Evolutionary conservation across 768 basidiomycete species (phyloP).

Genomic region (Hygrophorus pudorinus): DNA sequence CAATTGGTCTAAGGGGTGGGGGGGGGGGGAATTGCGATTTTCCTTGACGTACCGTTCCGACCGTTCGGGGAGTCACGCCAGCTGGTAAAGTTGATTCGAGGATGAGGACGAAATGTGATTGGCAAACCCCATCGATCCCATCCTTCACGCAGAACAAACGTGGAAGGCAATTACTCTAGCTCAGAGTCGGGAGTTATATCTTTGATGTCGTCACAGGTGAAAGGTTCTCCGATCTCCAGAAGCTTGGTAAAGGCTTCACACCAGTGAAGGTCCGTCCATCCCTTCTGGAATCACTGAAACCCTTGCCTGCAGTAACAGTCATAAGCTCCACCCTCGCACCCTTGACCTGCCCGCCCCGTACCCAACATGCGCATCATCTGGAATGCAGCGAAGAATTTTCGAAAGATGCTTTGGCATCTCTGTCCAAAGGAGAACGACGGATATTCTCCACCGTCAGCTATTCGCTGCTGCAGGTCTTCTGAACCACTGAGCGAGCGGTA

Average conservation of each 20-base stretch:
- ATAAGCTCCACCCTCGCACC: too few relatives aligned
- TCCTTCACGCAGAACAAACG: too few relatives aligned
- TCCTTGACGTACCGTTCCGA: slow-evolving; percentile 4
- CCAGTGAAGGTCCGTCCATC: slow-evolving; percentile 11
- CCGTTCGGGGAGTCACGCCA: slow-evolving; percentile 5
- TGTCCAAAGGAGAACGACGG: slow-evolving; percentile 13
- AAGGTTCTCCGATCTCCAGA: slow-evolving; percentile 10
- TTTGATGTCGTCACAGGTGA: slow-evolving; percentile 9
- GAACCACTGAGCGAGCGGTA: too few relatives aligned
- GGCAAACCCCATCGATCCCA: slow-evolving; percentile 8
- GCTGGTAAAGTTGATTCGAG: too few relatives aligned
- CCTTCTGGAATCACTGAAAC: slow-evolving; percentile 10
- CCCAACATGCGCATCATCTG: slow-evolving; percentile 6
- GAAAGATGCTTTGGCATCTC: too few relatives aligned
- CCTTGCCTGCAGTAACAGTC: too few relatives aligned
- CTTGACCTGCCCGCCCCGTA: slow-evolving; percentile 8
- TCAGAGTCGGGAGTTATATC: slow-evolving; percentile 6
- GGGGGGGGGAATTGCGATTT: slow-evolving; percentile 3
- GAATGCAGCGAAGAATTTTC: slow-evolving; percentile 15
- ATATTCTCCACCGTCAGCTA: too few relatives aligned
- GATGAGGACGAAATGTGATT: slow-evolving; percentile 8
- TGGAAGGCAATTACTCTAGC: too few relatives aligned
- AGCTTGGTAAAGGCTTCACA: too few relatives aligned
- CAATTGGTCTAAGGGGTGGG: background rate
- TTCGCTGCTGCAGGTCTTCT: too few relatives aligned